Evolutionary conservation across 1,139 yeast species (phyloP), one percentile per base, ranked within the genome.

Genomic region (Hyphopichia khmerensis): DNA sequence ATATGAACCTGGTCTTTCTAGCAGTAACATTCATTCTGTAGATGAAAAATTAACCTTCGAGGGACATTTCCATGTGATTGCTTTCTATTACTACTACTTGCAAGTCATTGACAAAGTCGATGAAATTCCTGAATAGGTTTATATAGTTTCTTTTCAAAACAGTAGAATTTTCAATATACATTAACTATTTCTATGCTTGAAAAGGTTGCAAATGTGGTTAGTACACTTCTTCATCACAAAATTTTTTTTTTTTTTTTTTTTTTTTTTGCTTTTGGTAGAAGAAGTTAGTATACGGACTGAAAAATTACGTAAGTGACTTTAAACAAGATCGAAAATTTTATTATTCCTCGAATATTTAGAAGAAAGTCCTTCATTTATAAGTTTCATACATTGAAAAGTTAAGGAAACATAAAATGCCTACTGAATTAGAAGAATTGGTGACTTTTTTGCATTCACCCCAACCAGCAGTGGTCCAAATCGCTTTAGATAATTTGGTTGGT

Each of bases 391-490:
- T n/a, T n/a, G n/a, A n/a, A n/a, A n/a, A n/a, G n/a, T n/a, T n/a
- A n/a, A n/a, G n/a, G n/a, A n/a, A n/a, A n/a, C n/a, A n/a, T n/a
- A 34, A 40, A 17, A 81, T 81, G 86, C 82, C 86, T 21, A 66
- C 80, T 5, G 82, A 81, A 59, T 60, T 81, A 43, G 85, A 80
- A 64, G 86, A 83, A 58, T 69, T 90, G 39, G 96, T 91, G 17
- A 80, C 77, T 39, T 91, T 93, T 62, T 73, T 93, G 48, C 96
- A 88, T 60, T 81, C 91, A 8, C 85, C 87, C 2, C 91, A 87
- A 56, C 84, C 88, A 3, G 87, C 88, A 8, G 89, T 90, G 26
- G 82, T 87, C 44, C 90, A 84, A 52, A 83, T 91, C 43, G 98
- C 98, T 0, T 70, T 91, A 42, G 95, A 87, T 53, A 83, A 89